These are phyloP conservation scores for Hypoxylon lenormandii DNA, from an alignment of 495 filamentous ascomycete species.

Conservation along the genomic window DNA sequence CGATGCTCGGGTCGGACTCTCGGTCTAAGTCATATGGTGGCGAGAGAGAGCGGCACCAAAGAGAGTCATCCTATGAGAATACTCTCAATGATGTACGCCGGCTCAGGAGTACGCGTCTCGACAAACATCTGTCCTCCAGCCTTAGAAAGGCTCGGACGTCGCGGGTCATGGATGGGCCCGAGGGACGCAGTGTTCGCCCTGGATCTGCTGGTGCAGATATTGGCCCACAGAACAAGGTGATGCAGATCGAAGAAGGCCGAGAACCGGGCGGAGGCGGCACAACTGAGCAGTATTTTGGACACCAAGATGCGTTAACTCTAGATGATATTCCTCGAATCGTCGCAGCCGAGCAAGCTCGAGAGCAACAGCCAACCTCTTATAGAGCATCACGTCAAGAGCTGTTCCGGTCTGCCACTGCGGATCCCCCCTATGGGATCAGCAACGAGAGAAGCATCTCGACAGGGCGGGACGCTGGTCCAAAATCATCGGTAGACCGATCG, in stretches of 20 bases:
- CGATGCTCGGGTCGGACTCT: constrained; percentile 68
- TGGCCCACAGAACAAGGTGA: constrained; percentile 68
- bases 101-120: constrained; percentile 89
- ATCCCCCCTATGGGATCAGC: constrained; percentile 75
- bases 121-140: constrained; percentile 90
- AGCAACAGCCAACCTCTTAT: constrained; percentile 78
- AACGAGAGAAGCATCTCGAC: constrained; percentile 83
- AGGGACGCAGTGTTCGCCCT: constrained; percentile 78
- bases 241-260: constrained; percentile 87
- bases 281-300: constrained; percentile 83
- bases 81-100: constrained; percentile 94
- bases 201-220: constrained; percentile 80
- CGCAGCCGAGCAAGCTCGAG: constrained; percentile 91
- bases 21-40: constrained; percentile 80
- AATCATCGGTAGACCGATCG: constrained; percentile 59
- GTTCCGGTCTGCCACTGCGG: constrained; percentile 70
- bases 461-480: constrained; percentile 67
- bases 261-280: constrained; percentile 78
- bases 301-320: constrained; percentile 88
- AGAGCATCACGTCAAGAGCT: constrained; percentile 81
- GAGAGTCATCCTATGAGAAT: constrained; percentile 88
- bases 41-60: constrained; percentile 64
- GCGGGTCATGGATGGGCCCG: constrained; percentile 89
- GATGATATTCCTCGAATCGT: constrained; percentile 99
- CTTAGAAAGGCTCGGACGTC: constrained; percentile 90